These are phyloP conservation scores for Patellaria atrata DNA, from an alignment of 495 filamentous ascomycete species.

Conservation along the genomic window DNA sequence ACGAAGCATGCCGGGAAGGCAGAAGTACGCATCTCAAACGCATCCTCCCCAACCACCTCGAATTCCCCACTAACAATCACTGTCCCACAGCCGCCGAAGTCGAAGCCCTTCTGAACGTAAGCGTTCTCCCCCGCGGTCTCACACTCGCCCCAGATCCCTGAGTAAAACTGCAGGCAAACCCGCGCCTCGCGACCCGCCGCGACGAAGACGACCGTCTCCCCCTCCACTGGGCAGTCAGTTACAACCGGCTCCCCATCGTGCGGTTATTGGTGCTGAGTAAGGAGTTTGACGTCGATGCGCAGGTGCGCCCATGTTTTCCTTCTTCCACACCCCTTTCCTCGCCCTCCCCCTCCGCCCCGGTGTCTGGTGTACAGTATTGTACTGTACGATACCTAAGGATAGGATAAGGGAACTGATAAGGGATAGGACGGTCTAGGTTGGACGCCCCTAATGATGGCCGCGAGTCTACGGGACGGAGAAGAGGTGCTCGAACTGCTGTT, in stretches of 20 bases:
- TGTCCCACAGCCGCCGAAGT: conserved; percentile 39
- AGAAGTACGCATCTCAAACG: conserved; percentile 42
- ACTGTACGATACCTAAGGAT: no score
- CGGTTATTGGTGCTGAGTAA: conserved; percentile 51
- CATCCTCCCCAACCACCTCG: conserved; percentile 7
- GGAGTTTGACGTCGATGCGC: conserved; percentile 75
- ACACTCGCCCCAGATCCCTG: conserved; percentile 10
- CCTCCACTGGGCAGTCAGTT: conserved; percentile 88
- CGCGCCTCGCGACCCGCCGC: conserved; percentile 54
- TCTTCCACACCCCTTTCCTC: no score
- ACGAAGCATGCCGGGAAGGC: conserved; percentile 80
- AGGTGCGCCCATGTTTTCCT: no score
- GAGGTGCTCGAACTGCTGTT: conserved; percentile 60
- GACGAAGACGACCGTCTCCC: conserved; percentile 87
- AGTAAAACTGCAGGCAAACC: conserved; percentile 47
- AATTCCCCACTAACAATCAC: conserved; percentile 11
- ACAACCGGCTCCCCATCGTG: conserved; percentile 64
- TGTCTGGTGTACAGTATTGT: no score
- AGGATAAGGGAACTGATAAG: background rate
- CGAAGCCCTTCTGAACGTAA: conserved; percentile 65
- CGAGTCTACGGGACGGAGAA: conserved; percentile 58
- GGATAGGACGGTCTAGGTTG: conserved; percentile 72
- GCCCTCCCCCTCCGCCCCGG: no score
- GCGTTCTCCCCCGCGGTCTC: conserved; percentile 13
- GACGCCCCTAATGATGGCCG: conserved; percentile 90